Base-by-base conservation (phyloP, 2,329 filamentous ascomycete species). In the Diaporthe destruens region DNA sequence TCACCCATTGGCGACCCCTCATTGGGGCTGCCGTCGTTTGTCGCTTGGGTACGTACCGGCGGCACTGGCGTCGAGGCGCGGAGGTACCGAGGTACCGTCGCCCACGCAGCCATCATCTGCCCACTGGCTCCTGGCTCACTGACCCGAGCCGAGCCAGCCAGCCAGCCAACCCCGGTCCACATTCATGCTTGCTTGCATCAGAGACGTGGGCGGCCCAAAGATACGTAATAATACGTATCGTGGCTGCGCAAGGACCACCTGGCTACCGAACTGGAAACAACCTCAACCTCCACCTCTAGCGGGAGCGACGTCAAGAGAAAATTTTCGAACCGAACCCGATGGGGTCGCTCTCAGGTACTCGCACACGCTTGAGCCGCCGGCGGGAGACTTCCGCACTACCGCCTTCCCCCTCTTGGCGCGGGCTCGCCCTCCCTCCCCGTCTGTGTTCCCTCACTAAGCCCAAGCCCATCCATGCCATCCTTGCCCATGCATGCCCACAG, bases 1-100 rank as follows among this genome's bases (percentile, higher is more conserved):
- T 66, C 61, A 66, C 47, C 32, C 47, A 53, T 66, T 65, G 44
- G 32, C 61, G 61, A 66, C 61, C 61, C 61, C 61, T 66, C 61
- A 66, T 20, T 9, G 11, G n/a, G 61, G 42, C 16, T 8, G 39
- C 39, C 14, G 12, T 42, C 39, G 39, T 42, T 42, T 42, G 57
- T 47, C 42, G 59, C 34, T 8, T 51, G 29, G 29, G 44, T 61
- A 61, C 57, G 16, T 51, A 65, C 61, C 23, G 20, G 11, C 29
- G 29, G 59, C 18, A 23, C 20, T 63, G 25, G 18, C 16, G 2
- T 25, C 51, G 2, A 14, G 20, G 32, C n/a, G n/a, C 29, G 61
- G 29, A 36, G 6, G 61, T 65, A 51, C 61, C 18, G 14, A 36
- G 29, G 59, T 63, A 63, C 42, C 44, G 59, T 29, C 42, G 18